Base-by-base conservation (phyloP, 495 filamentous ascomycete species). In the Amniculicola lignicola region DNA sequence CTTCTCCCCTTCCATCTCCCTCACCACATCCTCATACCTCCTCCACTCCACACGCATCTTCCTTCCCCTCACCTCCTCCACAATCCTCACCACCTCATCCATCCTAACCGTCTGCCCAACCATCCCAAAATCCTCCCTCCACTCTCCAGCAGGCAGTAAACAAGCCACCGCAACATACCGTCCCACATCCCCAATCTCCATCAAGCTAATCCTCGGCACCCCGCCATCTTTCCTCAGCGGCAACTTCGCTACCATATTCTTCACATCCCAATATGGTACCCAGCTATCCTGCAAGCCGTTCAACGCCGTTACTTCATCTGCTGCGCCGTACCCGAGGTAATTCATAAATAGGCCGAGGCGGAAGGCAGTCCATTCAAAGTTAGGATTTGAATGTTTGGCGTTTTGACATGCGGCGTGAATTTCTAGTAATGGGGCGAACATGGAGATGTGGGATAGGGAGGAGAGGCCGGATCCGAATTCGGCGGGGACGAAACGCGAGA, bases 271-370 rank as follows among this genome's bases (percentile, higher is more conserved):
- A 1, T 72, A 48, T 38, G 66, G 51, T 46, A 47, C 33, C 10
- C 58, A 57, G 7, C 14, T 31, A 57, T 69, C 65, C n/a, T 51
- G 46, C 23, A 69, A 59, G 10, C 66, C 65, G 21, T 47, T 28
- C 29, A 66, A 38, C 10, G 57, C 65, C 41, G 62, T 55, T 16
- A 38, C 41, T 51, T 52, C 46, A n/a, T 49, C 50, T 27, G 21
- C 42, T 3, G 35, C 53, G 6, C 69, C 71, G 41, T 67, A 61
- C 9, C 56, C 70, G 2, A 72, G 48, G 45, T 72, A 72, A 43
- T 72, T 70, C 66, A 73, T 72, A 45, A 71, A 67, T 46, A 69
- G 49, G 9, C 70, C 69, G 19, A 38, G 36, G 1, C 55, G 47
- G 35, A 72, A 71, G 3, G 62, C 40, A 7, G 67, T 64, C 19